Evolutionary conservation across 768 basidiomycete genomes (phyloP), one percentile per base, ranked within the genome.

Genomic region (Cystofilobasidium macerans): DNA sequence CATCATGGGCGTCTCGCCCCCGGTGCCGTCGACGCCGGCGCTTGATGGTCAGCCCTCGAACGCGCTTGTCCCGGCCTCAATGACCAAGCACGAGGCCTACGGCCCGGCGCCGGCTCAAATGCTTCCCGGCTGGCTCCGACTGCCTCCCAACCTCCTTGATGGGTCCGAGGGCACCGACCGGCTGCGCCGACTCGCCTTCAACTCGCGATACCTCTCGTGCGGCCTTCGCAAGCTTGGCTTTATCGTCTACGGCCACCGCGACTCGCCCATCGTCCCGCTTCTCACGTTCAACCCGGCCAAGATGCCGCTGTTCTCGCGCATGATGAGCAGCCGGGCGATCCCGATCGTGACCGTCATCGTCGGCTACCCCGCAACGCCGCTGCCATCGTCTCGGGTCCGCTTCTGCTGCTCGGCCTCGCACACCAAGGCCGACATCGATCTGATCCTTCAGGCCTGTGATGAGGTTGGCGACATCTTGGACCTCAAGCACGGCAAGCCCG

Each of bases 381-480:
- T 43, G 9, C 51, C 51, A 16, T 14, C 51, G 28, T 54, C 51
- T 57, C 38, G 57, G 38, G 89, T 92, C 61, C 81, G 95, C 71
- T 95, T 98, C 81, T 98, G 95, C 74, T 81, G 97, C 20, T 90
- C 88, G 65, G 88, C 94, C 14, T 80, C 91, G 57, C 95, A 99
- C 80, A 98, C 93, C 64, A 99, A 99, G 79, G 87, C 91, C 71
- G 95, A 99, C 73, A 84, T 98, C 65, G 95, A 99, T 78, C 78
- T 79, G 16, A 78, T 98, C 33, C 79, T 99, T 57, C 78, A 81
- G 48, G 93, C 94, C 11, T 89, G 86, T 72, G 90, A 95, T 75
- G 93, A 95, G 76, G 80, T 98, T 68, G 95, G 95, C 32, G 86
- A 88, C 72, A 74, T 88, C 32, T 78, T 99, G 69, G 92, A 94